Evolutionary conservation across 1,284 basidiomycete species (phyloP), one percentile per base, ranked within the genome.

Genomic region (Ustilago bromivora): DNA sequence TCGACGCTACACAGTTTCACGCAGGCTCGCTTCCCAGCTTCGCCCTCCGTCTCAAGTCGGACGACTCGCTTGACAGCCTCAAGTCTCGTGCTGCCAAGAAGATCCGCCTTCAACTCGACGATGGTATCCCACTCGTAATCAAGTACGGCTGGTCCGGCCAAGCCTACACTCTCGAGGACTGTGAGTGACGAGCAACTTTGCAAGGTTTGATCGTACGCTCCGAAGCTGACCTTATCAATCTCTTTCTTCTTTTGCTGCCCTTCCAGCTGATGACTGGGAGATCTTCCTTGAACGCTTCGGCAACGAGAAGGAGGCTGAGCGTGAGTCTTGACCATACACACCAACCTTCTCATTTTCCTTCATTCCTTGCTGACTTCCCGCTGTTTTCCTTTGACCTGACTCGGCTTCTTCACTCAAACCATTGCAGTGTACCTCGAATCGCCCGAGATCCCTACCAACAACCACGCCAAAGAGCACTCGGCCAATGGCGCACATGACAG

Each of bases 221-320:
- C 2, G 0, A 15, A 51, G 13, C 28, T 57, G 35, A 57, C 35
- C 47, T 58, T 57, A 53, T 47, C 7, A 19, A 17, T n/a, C 4
- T 13, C 13, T 28, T 10, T 23, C 28, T 36, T 46, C 51, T 12
- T 19, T 53, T 49, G 35, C 9, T 13, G 52, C 35, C 4, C 43
- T 9, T 38, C 2, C 66, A 82, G 78, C 70, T 43, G 84, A 85
- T 61, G 84, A 86, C 75, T 82, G 69, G 66, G 84, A 85, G 49
- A 85, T 86, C 61, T 85, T 86, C 69, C 59, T 81, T 4, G 82
- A 84, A 60, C 79, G 84, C 46, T 73, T 82, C 59, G 76, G 74
- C 51, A 69, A 81, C 57, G 71, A 56, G 5, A 76, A 77, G 61
- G 84, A 85, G 70, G 84, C 78, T n/a, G 74, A 85, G 47, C 72